Conservation (phyloP, 202 grass and related monocot species). For the Eragrostis tef region DNA sequence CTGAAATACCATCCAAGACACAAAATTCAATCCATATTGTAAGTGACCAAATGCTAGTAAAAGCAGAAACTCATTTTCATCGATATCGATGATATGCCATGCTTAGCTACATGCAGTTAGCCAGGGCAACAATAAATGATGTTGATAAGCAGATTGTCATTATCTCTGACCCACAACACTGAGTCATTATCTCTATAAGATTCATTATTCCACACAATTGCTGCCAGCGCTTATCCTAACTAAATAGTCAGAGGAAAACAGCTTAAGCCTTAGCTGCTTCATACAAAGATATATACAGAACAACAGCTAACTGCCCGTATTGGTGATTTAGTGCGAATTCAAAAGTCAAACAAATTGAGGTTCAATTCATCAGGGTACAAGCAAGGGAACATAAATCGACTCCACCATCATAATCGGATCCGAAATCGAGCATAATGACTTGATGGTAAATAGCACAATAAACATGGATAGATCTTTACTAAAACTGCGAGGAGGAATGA, state of each 20-base stretch:
- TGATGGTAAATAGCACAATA: background rate
- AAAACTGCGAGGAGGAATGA: background rate
- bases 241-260: background rate
- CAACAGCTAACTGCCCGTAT: no score
- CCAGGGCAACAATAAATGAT: background rate
- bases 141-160: background rate
- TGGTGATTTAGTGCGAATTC: background rate
- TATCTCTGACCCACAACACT: background rate
- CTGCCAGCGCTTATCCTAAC: background rate
- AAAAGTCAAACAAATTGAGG: background rate
- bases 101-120: conserved; percentile 15
- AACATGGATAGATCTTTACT: background rate
- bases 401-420: background rate
- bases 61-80: background rate
- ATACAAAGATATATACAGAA: background rate
- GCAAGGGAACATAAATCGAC: background rate
- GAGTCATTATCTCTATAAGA: background rate
- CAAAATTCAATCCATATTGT: background rate
- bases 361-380: background rate
- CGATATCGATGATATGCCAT: background rate
- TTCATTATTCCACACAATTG: background rate
- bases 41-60: no score
- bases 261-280: background rate
- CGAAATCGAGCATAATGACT: no score
- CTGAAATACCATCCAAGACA: conserved; percentile 43